These are phyloP conservation scores for Streptanthus diversifolius DNA, from an alignment of 345 rosid species.

Conservation along the genomic window DNA sequence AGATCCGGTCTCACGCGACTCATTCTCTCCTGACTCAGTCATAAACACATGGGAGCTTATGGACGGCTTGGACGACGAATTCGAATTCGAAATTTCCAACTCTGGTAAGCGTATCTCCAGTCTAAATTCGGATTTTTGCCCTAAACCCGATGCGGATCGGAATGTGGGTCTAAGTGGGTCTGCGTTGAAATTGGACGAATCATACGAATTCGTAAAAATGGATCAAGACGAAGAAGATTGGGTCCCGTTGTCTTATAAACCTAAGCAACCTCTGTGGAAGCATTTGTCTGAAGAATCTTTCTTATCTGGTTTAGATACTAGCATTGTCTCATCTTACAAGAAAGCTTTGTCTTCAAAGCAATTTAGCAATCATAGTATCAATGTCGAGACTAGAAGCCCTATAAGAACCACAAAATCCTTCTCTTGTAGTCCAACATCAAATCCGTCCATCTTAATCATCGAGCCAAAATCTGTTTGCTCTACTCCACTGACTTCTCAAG, in stretches of 20 bases:
- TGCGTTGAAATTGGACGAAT: conserved; percentile 34
- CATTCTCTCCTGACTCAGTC: conserved; percentile 74
- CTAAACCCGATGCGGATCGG: conserved; percentile 33
- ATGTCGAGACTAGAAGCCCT: conserved; percentile 6
- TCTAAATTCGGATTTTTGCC: background rate
- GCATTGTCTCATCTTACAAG: conserved; percentile 58
- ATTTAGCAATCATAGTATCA: conserved; percentile 27
- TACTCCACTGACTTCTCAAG: conserved; percentile 26
- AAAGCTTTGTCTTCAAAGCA: conserved; percentile 69
- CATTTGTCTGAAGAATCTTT: conserved; percentile 72
- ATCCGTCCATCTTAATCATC: background rate
- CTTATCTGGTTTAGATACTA: conserved; percentile 59
- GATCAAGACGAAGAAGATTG: conserved; percentile 30
- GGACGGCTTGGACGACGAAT: conserved; percentile 82
- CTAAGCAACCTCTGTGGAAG: conserved; percentile 58
- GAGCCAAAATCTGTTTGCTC: conserved; percentile 32
- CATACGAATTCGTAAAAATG: conserved; percentile 29
- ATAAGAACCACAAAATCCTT: conserved; percentile 13
- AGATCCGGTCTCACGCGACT: conserved; percentile 22
- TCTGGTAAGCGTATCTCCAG: conserved; percentile 24
- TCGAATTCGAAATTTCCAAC: conserved; percentile 35
- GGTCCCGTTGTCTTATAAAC: conserved; percentile 32
- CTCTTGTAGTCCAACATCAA: conserved; percentile 15
- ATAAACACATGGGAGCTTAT: conserved; percentile 96
- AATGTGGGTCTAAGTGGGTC: conserved; percentile 23